Percentiles rank a stretch among this genome's conserved stretches.
Evolutionary conservation across 768 basidiomycete genomes (phyloP).

Genomic region (Lyophyllum shimeji): DNA sequence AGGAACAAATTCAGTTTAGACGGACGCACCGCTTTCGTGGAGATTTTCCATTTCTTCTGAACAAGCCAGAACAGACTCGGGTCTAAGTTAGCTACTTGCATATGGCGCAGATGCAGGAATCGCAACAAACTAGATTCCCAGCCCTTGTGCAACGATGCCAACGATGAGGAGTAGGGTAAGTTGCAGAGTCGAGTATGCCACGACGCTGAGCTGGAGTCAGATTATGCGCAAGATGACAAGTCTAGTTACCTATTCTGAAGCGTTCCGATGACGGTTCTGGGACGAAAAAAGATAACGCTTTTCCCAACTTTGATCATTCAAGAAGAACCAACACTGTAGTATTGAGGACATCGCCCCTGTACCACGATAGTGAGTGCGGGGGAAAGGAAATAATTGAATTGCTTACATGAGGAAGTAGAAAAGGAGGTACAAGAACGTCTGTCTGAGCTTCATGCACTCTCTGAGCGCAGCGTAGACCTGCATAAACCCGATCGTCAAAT

Average conservation of each 20-base stretch:
- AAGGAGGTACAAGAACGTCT: conserved; percentile 71
- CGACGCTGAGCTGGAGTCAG: conserved; percentile 41
- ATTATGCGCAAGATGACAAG: not conserved
- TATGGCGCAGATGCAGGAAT: not conserved
- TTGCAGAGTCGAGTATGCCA: conserved; percentile 71
- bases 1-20: not conserved
- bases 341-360: conserved; percentile 75
- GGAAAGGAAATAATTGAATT: not conserved
- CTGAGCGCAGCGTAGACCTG: conserved; percentile 62
- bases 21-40: conserved; percentile 56
- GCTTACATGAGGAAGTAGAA: conserved; percentile 77
- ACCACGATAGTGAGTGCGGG: not conserved
- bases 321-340: conserved; percentile 57
- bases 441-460: conserved; percentile 67
- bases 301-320: not conserved
- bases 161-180: conserved; percentile 67
- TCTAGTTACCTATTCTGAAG: conserved; percentile 61
- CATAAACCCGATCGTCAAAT: conserved; percentile 66
- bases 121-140: conserved; percentile 63
- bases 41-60: conserved; percentile 60
- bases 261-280: conserved; percentile 68
- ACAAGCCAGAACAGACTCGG: conserved; percentile 64
- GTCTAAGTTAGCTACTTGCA: not conserved
- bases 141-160: conserved; percentile 60
- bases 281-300: not conserved